Evolutionary conservation across 2,329 filamentous ascomycete genomes (phyloP).

Genomic region (Fusarium sublunatum): DNA sequence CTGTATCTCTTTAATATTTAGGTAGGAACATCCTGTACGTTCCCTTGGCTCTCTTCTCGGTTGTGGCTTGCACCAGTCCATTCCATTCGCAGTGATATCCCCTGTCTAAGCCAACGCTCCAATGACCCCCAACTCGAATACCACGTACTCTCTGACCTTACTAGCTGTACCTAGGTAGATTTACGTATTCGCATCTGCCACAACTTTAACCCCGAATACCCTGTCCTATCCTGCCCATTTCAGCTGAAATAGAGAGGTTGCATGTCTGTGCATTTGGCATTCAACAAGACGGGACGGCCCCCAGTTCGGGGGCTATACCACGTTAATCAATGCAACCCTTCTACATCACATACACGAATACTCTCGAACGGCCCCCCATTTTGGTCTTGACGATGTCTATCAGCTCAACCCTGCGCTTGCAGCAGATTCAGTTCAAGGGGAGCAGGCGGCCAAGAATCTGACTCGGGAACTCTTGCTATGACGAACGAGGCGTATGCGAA

Average conservation of each 20-base stretch:
- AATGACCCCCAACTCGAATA: constrained; percentile 11
- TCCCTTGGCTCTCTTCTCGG: not conserved
- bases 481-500: not conserved
- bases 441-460: not conserved
- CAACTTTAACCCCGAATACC: not conserved
- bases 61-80: constrained; percentile 4
- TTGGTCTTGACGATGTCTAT: not conserved
- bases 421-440: not conserved
- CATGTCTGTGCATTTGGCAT: not conserved
- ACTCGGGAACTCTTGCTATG: not conserved
- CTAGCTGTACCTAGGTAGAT: not conserved
- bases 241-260: constrained; percentile 4
- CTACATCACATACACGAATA: constrained; percentile 4
- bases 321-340: not conserved
- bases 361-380: constrained; percentile 10
- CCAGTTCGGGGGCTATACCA: constrained; percentile 12
- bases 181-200: constrained; percentile 2
- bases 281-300: not conserved
- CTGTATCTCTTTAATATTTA: too few species aligned
- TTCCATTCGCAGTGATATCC: constrained; percentile 9
- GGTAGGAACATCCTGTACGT: too few species aligned
- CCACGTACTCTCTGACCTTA: not conserved
- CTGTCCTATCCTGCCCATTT: not conserved
- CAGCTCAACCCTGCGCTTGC: constrained; percentile 9
- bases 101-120: constrained; percentile 2